A percentile compares a stretch with the other conserved stretches of the same genome.
Evolutionary conservation across 345 rosid species (phyloP).

Genomic region (Populus simonii): DNA sequence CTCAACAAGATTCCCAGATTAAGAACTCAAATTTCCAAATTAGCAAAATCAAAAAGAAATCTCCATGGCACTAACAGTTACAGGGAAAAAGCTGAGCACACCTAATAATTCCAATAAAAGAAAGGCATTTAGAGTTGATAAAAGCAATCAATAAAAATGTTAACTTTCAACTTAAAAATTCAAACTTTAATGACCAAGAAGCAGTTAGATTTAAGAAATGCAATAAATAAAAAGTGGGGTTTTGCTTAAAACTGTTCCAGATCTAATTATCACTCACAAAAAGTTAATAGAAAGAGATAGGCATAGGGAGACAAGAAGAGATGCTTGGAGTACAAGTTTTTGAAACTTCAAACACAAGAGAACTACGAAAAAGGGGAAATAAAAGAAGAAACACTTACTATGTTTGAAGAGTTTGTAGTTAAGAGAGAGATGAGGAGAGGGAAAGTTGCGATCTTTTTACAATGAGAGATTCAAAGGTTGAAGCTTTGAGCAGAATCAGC

Average conservation of each 20-base stretch:
- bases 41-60: neutral
- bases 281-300: neutral
- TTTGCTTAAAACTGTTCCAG: conserved; percentile 33
- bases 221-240: conserved; percentile 23
- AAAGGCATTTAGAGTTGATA: conserved; percentile 17
- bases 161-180: conserved; percentile 16
- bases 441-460: too few relatives aligned
- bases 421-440: too few relatives aligned
- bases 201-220: conserved; percentile 14
- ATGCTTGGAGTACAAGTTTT: conserved; percentile 41
- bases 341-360: conserved; percentile 37
- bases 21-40: neutral
- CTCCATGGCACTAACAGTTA: neutral
- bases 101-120: neutral
- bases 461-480: too few relatives aligned
- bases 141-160: conserved; percentile 23
- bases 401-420: too few relatives aligned
- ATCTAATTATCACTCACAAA: conserved; percentile 28
- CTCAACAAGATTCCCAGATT: neutral
- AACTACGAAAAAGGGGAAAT: too few relatives aligned
- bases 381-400: too few relatives aligned
- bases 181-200: neutral
- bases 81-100: neutral
- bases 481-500: too few relatives aligned
- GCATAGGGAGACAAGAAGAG: conserved; percentile 3